These are phyloP conservation scores for Trichoderma parareesei DNA, from an alignment of 495 filamentous ascomycete genomes.

Conservation along the genomic window DNA sequence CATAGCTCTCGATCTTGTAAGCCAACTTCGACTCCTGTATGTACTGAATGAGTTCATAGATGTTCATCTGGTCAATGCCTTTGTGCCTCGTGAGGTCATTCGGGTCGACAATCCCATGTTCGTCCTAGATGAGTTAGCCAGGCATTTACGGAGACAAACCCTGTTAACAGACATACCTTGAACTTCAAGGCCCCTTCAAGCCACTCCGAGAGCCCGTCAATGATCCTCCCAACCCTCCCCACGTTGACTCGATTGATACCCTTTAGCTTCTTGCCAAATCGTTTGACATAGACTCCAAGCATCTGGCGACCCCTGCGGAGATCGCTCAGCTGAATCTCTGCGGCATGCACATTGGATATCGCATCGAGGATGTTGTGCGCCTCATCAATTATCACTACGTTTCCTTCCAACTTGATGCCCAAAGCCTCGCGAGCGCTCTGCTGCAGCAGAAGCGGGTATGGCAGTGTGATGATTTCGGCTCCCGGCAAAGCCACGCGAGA, in stretches of 20 bases:
- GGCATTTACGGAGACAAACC: not conserved
- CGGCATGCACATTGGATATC: constrained; percentile 78
- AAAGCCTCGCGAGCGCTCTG: constrained; percentile 84
- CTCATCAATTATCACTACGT: constrained; percentile 91
- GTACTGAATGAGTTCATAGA: constrained; percentile 79
- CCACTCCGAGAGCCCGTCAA: constrained; percentile 66
- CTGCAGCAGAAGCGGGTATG: constrained; percentile 86
- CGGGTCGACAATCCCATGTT: constrained; percentile 52
- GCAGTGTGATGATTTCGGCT: constrained; percentile 89
- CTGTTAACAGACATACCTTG: constrained; percentile 24
- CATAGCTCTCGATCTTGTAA: constrained; percentile 87
- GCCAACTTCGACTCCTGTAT: constrained; percentile 89
- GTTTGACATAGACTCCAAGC: constrained; percentile 73
- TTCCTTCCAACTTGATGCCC: constrained; percentile 73
- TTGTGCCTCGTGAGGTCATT: constrained; percentile 71
- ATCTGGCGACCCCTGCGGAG: constrained; percentile 63
- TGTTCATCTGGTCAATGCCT: constrained; percentile 90
- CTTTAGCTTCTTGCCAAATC: constrained; percentile 73
- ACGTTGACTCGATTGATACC: constrained; percentile 91
- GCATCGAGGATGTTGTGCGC: constrained; percentile 97
- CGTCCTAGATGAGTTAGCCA: constrained; percentile 10
- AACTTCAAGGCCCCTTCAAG: constrained; percentile 41
- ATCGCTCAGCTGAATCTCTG: constrained; percentile 63
- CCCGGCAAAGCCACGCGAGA: constrained; percentile 73
- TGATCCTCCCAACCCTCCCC: constrained; percentile 70